Evolutionary conservation across 2,329 filamentous ascomycete genomes (phyloP).

Genomic region (Penicillium digitatum): DNA sequence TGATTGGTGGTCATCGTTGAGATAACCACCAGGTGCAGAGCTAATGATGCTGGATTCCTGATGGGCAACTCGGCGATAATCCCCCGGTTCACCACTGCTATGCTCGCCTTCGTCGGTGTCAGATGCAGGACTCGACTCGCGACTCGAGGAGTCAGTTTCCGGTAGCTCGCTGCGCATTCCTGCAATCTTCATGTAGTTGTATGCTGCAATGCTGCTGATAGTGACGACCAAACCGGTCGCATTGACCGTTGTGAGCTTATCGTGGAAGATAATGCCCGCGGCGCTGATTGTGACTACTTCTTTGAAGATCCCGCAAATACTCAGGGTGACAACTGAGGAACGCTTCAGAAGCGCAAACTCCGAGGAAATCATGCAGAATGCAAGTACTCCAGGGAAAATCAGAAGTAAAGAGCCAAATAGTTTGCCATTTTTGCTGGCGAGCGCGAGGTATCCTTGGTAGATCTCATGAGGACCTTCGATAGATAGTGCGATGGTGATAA

Average conservation of each 20-base stretch:
- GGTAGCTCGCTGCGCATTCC: conserved; percentile 79
- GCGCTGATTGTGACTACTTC: conserved; percentile 94
- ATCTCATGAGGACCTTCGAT: conserved; percentile 75
- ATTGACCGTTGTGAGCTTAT: conserved; percentile 82
- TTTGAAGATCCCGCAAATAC: conserved; percentile 97
- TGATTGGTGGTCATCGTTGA: conserved; percentile 26
- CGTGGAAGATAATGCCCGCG: conserved; percentile 82
- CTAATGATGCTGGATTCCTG: conserved; percentile 23
- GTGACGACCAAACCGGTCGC: conserved; percentile 83
- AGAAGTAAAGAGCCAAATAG: conserved; percentile 67
- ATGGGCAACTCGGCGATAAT: conserved; percentile 27
- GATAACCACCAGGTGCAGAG: conserved; percentile 12
- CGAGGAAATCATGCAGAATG: conserved; percentile 93
- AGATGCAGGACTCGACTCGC: conserved; percentile 25
- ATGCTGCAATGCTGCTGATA: conserved; percentile 76
- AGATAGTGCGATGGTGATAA: conserved; percentile 75
- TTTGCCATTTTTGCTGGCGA: conserved; percentile 65
- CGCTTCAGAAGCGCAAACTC: conserved; percentile 94
- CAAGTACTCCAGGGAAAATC: conserved; percentile 83
- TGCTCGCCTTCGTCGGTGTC: conserved; percentile 28
- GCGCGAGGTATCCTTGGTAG: conserved; percentile 58
- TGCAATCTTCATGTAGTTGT: conserved; percentile 91
- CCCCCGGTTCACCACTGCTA: conserved; percentile 21
- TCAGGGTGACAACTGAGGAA: conserved; percentile 91
- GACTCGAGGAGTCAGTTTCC: conserved; percentile 36